phyloP scores from a whole-genome alignment of 805 yeast genomes.

The Kluyveromyces wickerhamii region DNA sequence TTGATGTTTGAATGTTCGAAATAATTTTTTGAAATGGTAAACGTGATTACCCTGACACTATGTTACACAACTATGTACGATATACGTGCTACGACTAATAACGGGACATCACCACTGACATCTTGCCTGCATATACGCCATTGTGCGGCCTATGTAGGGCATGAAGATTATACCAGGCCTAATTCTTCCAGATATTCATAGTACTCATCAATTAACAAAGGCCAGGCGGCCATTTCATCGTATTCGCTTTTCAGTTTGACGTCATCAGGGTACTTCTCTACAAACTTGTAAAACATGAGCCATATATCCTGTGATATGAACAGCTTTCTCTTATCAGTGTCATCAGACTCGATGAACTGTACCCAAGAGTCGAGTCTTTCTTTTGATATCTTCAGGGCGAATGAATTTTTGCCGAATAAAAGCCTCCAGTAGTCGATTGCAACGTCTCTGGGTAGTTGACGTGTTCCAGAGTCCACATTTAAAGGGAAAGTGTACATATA shows the following conservation, averaged over 20 bases:
- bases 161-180: too few relatives aligned
- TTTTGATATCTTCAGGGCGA: slow-evolving; percentile 19
- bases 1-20: too few relatives aligned
- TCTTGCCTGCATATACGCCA: too few relatives aligned
- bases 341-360: slow-evolving; percentile 34
- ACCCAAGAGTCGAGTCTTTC: slow-evolving; percentile 48
- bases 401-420: slow-evolving; percentile 33
- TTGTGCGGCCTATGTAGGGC: too few relatives aligned
- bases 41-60: too few relatives aligned
- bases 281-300: slow-evolving; percentile 72
- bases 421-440: slow-evolving; percentile 76
- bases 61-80: too few relatives aligned
- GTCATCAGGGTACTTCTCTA: slow-evolving; percentile 44
- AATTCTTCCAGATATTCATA: slow-evolving; percentile 46
- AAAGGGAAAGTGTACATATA: slow-evolving; percentile 69
- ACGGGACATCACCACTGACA: too few relatives aligned
- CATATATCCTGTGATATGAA: slow-evolving; percentile 68
- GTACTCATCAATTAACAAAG: slow-evolving; percentile 76
- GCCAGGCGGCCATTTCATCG: slow-evolving; percentile 88
- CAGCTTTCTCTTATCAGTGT: slow-evolving; percentile 32
- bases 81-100: too few relatives aligned
- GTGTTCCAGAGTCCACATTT: slow-evolving; percentile 51
- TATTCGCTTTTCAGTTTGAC: slow-evolving; percentile 45
- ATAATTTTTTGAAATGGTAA: too few relatives aligned
- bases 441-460: slow-evolving; percentile 46